These are phyloP conservation scores for Physaria fendleri DNA, from an alignment of 345 rosid genomes.

Conservation along the genomic window DNA sequence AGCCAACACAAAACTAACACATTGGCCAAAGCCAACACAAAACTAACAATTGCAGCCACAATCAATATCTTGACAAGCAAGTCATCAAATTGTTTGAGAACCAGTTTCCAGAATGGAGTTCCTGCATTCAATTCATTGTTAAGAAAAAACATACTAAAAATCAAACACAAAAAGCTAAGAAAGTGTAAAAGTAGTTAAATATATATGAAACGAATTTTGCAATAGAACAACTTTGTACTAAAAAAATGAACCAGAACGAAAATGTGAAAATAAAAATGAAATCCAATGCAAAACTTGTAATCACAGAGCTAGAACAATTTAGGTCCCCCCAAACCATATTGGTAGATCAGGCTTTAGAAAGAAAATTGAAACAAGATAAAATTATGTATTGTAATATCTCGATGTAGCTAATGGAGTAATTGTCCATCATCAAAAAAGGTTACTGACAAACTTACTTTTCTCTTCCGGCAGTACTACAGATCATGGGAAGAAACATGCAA, in stretches of 20 bases:
- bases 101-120: conserved; percentile 93
- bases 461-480: conserved; percentile 88
- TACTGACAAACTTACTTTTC: conserved; percentile 55
- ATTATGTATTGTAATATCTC: neutral
- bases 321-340: conserved; percentile 8
- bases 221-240: neutral
- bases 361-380: neutral
- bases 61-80: conserved; percentile 97
- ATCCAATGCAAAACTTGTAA: neutral
- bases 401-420: conserved; percentile 12
- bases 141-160: conserved; percentile 3
- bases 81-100: conserved; percentile 95
- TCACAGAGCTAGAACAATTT: neutral
- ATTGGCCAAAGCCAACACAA: conserved; percentile 78
- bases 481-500: conserved; percentile 36
- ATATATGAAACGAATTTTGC: neutral
- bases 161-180: conserved; percentile 1
- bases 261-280: neutral
- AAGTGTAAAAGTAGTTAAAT: neutral
- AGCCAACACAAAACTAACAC: conserved; percentile 86
- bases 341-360: neutral
- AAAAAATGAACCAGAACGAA: neutral
- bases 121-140: conserved; percentile 43
- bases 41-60: conserved; percentile 84
- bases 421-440: conserved; percentile 1